Conservation (phyloP, 768 basidiomycete genomes). For the Naganishia friedmannii region DNA sequence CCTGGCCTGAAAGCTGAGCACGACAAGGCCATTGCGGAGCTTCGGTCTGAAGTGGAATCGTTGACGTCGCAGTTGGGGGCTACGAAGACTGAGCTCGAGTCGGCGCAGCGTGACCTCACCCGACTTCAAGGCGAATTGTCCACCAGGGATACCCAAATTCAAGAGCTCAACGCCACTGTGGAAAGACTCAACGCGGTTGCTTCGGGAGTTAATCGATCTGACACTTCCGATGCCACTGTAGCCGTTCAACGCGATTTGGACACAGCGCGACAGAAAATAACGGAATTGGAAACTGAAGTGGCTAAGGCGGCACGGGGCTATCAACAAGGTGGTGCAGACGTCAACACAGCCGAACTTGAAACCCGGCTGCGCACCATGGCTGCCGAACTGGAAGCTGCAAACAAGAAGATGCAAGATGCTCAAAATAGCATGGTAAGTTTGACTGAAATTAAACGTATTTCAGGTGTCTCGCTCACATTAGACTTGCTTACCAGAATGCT, state of each 20-base stretch:
- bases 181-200: not conserved
- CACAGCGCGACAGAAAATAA: slow-evolving; percentile 5
- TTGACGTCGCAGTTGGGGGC: slow-evolving; percentile 4
- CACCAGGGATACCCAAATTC: slow-evolving; percentile 6
- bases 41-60: not conserved
- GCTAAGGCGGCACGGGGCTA: not conserved
- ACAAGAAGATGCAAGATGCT: slow-evolving; percentile 9
- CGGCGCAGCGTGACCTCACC: slow-evolving; percentile 9
- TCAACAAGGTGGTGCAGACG: not conserved
- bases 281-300: slow-evolving; percentile 17
- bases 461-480: not conserved
- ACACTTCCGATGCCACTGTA: not conserved
- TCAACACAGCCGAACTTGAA: not conserved
- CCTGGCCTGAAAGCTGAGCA: slow-evolving; percentile 3
- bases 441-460: not conserved
- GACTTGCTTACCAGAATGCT: not conserved
- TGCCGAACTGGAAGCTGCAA: slow-evolving; percentile 9
- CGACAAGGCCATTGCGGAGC: slow-evolving; percentile 9
- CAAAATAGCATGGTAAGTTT: slow-evolving; percentile 4
- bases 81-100: slow-evolving; percentile 7
- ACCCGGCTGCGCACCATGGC: not conserved
- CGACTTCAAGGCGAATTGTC: slow-evolving; percentile 6
- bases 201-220: not conserved
- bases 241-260: slow-evolving; percentile 25
- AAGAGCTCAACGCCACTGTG: not conserved